Evolutionary conservation across 2,329 filamentous ascomycete species (phyloP), one percentile per base, ranked within the genome.

Genomic region (Zasmidium citrigriseum): DNA sequence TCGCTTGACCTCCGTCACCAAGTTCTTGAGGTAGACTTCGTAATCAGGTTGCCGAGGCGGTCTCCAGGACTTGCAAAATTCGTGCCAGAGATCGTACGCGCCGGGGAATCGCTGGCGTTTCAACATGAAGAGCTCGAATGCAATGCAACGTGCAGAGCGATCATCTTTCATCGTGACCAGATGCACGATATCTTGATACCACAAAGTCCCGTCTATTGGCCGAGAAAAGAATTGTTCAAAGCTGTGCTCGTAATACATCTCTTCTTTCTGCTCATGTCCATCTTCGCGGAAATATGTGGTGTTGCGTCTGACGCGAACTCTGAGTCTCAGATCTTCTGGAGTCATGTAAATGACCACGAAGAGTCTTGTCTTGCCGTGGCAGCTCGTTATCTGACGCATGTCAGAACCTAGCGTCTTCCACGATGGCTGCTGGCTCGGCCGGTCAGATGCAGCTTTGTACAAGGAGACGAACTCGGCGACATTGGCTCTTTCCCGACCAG

Each of bases 101-200:
- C 50, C 50, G 10, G 12, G 50, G 9, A 49, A 23, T 11, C 22
- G 11, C 47, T 49, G 47, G 2, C n/a, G 22, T 10, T 23, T 23
- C 16, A 18, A 25, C 27, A 34, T 20, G 10, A 23, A 52, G 9
- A 57, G 54, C 27, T 50, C 52, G 46, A 52, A 22, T 12, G 45
- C 46, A n/a, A 62, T 55, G 44, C 55, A 55, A 12, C 57, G 53
- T 5, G 57, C 54, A 11, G 60, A 57, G 4, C 60, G 51, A 21
- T 62, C 57, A 34, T 29, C 48, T 20, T 48, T 51, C 25, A 59
- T 57, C 23, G 27, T 44, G 18, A 63, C 46, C n/a, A 63, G 41
- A 45, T 63, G 52, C 12, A 58, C 21, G n/a, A 55, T 23, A 46
- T 63, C 61, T 20, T 34, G 55, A 27, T 34, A 58, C 61, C 61